These are phyloP conservation scores for Orbilia javanica DNA, from an alignment of 2,329 filamentous ascomycete genomes.

Conservation along the genomic window DNA sequence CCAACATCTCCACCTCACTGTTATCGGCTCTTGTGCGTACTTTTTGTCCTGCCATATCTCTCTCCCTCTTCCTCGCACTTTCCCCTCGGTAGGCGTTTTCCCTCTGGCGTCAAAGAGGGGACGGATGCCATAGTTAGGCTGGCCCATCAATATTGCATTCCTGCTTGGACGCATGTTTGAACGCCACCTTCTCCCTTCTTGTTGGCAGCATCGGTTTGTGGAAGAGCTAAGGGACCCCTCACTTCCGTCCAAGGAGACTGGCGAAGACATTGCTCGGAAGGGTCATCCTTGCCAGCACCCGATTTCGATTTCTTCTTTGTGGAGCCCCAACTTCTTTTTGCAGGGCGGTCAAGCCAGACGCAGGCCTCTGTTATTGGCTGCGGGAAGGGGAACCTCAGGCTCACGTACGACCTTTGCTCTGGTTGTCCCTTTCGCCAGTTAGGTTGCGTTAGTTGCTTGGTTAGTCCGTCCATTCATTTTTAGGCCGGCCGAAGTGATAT, in stretches of 20 bases:
- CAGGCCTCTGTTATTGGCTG: conserved; percentile 51
- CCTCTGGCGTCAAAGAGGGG: neutral
- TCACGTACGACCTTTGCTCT: conserved; percentile 10
- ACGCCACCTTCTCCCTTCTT: conserved; percentile 33
- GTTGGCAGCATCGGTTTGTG: conserved; percentile 35
- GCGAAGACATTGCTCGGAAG: conserved; percentile 39
- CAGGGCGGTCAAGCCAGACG: conserved; percentile 18
- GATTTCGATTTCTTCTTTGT: conserved; percentile 57
- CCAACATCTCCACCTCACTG: conserved; percentile 3
- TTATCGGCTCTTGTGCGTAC: neutral
- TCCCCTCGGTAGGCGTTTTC: neutral
- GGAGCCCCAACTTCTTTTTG: conserved; percentile 52
- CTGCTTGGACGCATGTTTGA: conserved; percentile 25
- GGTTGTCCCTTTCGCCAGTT: neutral
- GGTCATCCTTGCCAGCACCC: conserved; percentile 56
- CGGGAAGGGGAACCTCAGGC: conserved; percentile 26
- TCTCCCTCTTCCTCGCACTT: neutral
- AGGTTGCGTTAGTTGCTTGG: neutral
- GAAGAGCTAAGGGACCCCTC: conserved; percentile 46
- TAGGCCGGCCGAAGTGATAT: conserved; percentile 1
- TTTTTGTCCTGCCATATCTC: neutral
- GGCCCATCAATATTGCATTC: conserved; percentile 13
- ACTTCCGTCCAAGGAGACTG: conserved; percentile 43
- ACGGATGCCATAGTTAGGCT: neutral
- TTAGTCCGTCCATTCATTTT: neutral